Evolutionary conservation across 139 green algal species (phyloP), one percentile per base, ranked within the genome.

Genomic region (Chlamydomonas sphaeroides): DNA sequence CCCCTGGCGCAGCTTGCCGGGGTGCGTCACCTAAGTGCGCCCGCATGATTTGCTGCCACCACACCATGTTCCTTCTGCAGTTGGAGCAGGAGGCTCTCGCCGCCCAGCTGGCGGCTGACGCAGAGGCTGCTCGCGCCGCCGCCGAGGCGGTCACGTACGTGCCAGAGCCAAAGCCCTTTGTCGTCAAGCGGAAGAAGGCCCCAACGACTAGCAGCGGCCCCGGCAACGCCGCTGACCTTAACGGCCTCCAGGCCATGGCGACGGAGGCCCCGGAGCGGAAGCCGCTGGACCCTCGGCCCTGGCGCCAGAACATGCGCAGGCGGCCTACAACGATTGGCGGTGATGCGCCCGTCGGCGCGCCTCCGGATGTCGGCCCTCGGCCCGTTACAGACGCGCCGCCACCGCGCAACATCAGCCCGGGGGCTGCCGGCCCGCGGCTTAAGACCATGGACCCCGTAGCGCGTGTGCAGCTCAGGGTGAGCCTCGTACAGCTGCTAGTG

Each of bases 301-400:
- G 77, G 77, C 77, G 77, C 11, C 77, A 84, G 26, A 75, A 75
- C 35, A 84, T 84, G 77, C 49, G 49, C 11, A 30, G 45, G 53
- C 62, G 53, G 0, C 33, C 30, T 11, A 57, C 49, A 28, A 15
- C 48, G 38, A 17, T 84, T 11, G 7, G n/a, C 8, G 65, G 35
- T 2, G 77, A 84, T 23, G 65, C 65, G 49, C 77, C 77, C 4
- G 35, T 32, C 0, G 77, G 35, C 5, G 77, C 36, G 3, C 65
- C 65, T 0, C 65, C 38, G 14, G 65, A 68, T 39, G 65, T 68
- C 2, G 61, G 7, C 3, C 10, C 65, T 3, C 39, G 28, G 35
- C 11, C 77, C 10, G 51, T 33, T 3, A 68, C 65, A 1, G 49
- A 35, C 35, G 35, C 65, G 45, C 77, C 77, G 28, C 77, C 77